phyloP scores from a whole-genome alignment of 2,329 filamentous ascomycete species.

The Sporothrix schenckii region DNA sequence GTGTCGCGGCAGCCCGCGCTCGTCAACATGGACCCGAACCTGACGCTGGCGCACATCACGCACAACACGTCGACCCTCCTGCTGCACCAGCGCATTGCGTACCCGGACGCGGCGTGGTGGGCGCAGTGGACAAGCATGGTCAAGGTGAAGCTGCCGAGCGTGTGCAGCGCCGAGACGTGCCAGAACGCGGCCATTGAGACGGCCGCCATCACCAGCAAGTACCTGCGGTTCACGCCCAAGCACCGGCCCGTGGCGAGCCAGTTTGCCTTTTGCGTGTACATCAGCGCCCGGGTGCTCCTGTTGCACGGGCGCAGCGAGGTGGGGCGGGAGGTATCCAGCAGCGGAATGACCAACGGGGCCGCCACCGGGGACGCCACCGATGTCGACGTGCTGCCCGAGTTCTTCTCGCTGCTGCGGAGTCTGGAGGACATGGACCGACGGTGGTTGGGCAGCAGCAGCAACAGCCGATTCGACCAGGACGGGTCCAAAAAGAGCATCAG shows the following conservation, averaged over 20 bases:
- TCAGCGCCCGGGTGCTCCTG: conserved; percentile 48
- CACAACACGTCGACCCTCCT: conserved; percentile 56
- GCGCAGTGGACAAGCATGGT: conserved; percentile 27
- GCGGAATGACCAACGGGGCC: too few species aligned
- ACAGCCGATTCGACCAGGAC: neutral
- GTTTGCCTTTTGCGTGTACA: conserved; percentile 52
- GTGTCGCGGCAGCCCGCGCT: conserved; percentile 38
- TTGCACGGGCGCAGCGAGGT: conserved; percentile 38
- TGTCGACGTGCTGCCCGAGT: conserved; percentile 32
- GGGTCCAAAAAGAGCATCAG: neutral
- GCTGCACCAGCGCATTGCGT: conserved; percentile 54
- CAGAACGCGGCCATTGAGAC: conserved; percentile 51
- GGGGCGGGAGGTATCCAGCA: too few species aligned
- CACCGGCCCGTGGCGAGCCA: conserved; percentile 43
- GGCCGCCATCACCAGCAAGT: conserved; percentile 51
- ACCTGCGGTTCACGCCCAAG: conserved; percentile 46
- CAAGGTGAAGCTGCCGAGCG: conserved; percentile 47
- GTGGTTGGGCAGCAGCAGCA: conserved; percentile 30
- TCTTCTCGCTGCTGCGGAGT: conserved; percentile 35
- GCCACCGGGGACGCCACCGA: neutral
- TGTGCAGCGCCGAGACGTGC: conserved; percentile 54
- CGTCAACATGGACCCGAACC: conserved; percentile 52
- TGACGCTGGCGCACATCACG: conserved; percentile 54
- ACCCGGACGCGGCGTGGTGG: conserved; percentile 43
- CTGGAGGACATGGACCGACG: conserved; percentile 33